Evolutionary conservation across 2,329 filamentous ascomycete species (phyloP).

Genomic region (Rhynchosporium secalis): DNA sequence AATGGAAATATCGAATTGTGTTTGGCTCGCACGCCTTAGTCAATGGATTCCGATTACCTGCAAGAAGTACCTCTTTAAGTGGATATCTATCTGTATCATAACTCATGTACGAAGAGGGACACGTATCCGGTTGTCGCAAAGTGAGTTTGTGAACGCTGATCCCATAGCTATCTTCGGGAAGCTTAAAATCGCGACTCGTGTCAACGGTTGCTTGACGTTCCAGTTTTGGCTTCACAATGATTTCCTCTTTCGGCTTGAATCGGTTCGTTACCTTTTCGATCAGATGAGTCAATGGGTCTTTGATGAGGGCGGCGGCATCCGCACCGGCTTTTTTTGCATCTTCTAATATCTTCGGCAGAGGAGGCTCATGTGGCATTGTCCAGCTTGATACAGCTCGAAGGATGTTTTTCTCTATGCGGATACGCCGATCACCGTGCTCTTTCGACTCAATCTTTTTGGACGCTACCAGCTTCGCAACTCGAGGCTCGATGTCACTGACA

Average conservation of each 20-base stretch:
- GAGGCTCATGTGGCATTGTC: background rate
- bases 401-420: conserved; percentile 9
- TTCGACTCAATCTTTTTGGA: background rate
- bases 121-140: background rate
- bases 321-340: background rate
- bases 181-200: background rate
- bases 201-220: background rate
- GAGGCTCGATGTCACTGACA: background rate
- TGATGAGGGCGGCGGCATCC: background rate
- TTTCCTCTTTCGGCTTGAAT: background rate
- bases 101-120: conserved; percentile 1
- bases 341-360: background rate
- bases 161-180: conserved; percentile 6
- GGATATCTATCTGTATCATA: conserved; percentile 11
- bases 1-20: conserved; percentile 28
- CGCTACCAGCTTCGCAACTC: background rate
- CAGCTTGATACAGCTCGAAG: background rate
- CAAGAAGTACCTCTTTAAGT: conserved; percentile 6
- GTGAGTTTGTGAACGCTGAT: conserved; percentile 18
- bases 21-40: background rate
- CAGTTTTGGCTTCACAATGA: background rate
- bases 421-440: background rate
- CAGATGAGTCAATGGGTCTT: background rate
- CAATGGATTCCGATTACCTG: conserved; percentile 8
- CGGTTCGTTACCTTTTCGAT: background rate